Conservation (phyloP, 371 early-diverging fungal genomes). For the Rhizopus delemar region DNA sequence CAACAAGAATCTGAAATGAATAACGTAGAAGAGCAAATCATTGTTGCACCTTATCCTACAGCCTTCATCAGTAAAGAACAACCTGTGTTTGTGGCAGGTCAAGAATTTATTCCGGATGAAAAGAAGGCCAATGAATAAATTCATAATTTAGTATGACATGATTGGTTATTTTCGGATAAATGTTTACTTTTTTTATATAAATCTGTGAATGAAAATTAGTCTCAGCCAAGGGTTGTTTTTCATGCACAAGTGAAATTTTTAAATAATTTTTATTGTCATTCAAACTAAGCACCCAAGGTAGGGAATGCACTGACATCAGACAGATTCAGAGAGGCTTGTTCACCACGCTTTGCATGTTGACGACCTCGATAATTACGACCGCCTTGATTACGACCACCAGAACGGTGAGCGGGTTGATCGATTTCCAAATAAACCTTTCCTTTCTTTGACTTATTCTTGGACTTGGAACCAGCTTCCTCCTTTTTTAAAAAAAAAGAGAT, state of each 20-base stretch:
- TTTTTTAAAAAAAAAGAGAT: not conserved
- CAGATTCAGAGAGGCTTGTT: conserved; percentile 61
- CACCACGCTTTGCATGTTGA: conserved; percentile 31
- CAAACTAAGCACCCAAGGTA: conserved; percentile 57
- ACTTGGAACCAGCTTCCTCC: conserved; percentile 24
- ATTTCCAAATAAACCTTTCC: conserved; percentile 37
- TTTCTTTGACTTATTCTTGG: conserved; percentile 38
- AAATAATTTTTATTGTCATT: too few species aligned
- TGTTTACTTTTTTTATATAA: too few species aligned
- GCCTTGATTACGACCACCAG: conserved; percentile 24
- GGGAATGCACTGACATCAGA: conserved; percentile 77
- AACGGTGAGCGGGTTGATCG: conserved; percentile 41
- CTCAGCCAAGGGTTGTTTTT: too few species aligned
- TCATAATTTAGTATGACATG: not conserved
- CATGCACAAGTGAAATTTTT: too few species aligned
- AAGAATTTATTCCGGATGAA: conserved; percentile 44
- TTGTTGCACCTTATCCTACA: conserved; percentile 32
- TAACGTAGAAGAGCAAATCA: conserved; percentile 16
- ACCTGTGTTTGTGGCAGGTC: conserved; percentile 45
- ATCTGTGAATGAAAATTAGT: too few species aligned
- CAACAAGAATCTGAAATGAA: conserved; percentile 6
- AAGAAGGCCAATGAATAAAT: conserved; percentile 24
- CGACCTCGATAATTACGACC: conserved; percentile 31
- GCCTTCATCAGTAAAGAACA: conserved; percentile 21
- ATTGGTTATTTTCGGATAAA: too few species aligned